Evolutionary conservation across 306 rosid genomes (phyloP).

Genomic region (Casuarina glauca): DNA sequence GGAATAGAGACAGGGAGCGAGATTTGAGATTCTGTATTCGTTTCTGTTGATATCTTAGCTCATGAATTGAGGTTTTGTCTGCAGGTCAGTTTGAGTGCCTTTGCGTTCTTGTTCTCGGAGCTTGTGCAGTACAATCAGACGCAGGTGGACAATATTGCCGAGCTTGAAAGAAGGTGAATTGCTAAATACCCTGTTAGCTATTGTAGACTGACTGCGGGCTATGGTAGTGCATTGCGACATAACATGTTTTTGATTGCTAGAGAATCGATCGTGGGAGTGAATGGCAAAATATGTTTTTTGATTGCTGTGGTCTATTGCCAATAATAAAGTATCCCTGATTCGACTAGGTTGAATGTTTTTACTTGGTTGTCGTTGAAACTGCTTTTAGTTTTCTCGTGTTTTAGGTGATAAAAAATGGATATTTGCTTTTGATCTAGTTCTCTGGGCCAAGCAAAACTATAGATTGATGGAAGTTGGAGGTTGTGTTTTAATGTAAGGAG

Average conservation of each 20-base stretch:
- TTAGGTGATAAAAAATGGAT: background rate
- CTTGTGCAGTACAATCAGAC: conserved; percentile 99
- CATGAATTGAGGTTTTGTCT: conserved; percentile 5
- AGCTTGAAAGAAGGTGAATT: conserved; percentile 86
- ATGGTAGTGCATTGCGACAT: background rate
- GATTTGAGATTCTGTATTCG: background rate
- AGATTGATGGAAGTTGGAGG: background rate
- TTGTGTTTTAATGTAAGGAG: background rate
- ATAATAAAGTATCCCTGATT: background rate
- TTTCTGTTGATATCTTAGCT: background rate
- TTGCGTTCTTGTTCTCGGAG: conserved; percentile 96
- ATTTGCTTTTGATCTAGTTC: background rate
- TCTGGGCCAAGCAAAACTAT: background rate
- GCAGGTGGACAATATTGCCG: conserved; percentile 94
- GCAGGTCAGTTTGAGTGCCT: conserved; percentile 99
- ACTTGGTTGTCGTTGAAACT: background rate
- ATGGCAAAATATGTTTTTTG: background rate
- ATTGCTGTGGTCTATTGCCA: background rate
- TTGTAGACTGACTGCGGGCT: background rate
- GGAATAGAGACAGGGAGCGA: background rate
- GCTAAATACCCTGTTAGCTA: background rate
- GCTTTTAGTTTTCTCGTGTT: background rate
- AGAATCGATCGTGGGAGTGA: background rate
- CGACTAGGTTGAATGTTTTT: background rate
- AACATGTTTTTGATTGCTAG: background rate